Evolutionary conservation across 148 eudicot species (phyloP), one percentile per base, ranked within the genome.

Genomic region (Fagopyrum esculentum): DNA sequence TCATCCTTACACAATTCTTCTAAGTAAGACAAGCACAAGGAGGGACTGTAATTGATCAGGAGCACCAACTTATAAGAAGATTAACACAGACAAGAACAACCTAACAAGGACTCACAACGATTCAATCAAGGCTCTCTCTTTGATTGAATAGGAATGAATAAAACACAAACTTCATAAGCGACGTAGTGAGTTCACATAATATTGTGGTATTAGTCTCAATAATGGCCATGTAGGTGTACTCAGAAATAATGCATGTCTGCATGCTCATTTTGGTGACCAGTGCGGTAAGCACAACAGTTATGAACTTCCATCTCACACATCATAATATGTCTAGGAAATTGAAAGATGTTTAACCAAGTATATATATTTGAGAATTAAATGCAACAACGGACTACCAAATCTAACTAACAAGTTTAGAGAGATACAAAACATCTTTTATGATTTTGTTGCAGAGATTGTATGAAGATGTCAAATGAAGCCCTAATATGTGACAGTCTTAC

Each of bases 261-360:
- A 81, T 48, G 82, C 98, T 95, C 81, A 92, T 74, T 63, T 83
- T 80, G 52, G 86, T 86, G 57, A 95, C 82, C 97, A 92, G 87
- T 78, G 69, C 79, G 73, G 43, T 44, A 55, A 22, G 54, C 64
- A 78, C 43, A 74, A 75, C 61, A 73, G 49, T 9, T 59, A 48
- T 30, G 47, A 30, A 64, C 45, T 30, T 9, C 69, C 43, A 61
- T 15, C 61, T 56, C 60, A n/a, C 35, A 26, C 40, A 60, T 7
- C 66, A 60, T 60, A 1, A 26, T 17, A 7, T 49, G 12, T 49
- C 13, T 49, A 49, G 11, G 52, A 49, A 3, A 49, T 8, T 5
- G 52, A 12, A 49, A 19, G 61, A 19, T 17, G 29, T 9, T 56
- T 56, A 22, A 56, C 9, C 61, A 56, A n/a, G 61, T 9, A 56